A percentile compares a stretch with the other conserved stretches of the same genome.
Evolutionary conservation across 495 filamentous ascomycete genomes (phyloP).

Genomic region (Sabuloglossum arenarium): DNA sequence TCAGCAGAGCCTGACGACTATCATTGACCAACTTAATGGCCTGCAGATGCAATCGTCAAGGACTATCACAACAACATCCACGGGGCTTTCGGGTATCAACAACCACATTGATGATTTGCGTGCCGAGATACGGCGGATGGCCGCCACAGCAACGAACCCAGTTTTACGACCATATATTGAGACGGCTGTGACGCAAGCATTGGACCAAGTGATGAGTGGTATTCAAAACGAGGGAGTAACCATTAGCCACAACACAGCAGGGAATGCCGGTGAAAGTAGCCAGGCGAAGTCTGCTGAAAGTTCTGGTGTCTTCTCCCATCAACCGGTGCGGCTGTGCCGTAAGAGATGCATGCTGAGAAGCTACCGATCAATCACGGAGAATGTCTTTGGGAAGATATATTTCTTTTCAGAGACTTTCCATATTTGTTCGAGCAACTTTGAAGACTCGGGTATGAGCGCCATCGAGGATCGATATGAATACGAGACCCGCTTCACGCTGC

Average conservation of each 20-base stretch:
- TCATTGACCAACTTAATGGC: background rate
- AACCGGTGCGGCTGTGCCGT: background rate
- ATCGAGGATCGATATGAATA: background rate
- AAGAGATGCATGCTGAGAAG: background rate
- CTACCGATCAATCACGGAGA: background rate
- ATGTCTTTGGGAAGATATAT: background rate
- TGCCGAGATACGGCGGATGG: background rate
- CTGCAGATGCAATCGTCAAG: background rate
- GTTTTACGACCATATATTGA: background rate
- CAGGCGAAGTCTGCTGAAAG: background rate
- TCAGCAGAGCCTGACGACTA: conserved; percentile 2
- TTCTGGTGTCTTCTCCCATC: background rate
- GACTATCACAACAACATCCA: background rate
- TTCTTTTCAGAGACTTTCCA: background rate
- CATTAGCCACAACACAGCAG: too few relatives aligned
- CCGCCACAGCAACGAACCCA: background rate
- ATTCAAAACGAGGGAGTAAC: background rate
- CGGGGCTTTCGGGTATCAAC: background rate
- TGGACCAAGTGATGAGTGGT: background rate
- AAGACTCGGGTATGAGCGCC: background rate
- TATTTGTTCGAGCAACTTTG: background rate
- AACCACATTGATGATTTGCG: background rate
- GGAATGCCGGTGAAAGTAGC: background rate
- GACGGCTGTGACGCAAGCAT: background rate
- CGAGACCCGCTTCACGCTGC: background rate